Evolutionary conservation across 2,329 filamentous ascomycete species (phyloP), one percentile per base, ranked within the genome.

Genomic region (Alternaria brassicae): DNA sequence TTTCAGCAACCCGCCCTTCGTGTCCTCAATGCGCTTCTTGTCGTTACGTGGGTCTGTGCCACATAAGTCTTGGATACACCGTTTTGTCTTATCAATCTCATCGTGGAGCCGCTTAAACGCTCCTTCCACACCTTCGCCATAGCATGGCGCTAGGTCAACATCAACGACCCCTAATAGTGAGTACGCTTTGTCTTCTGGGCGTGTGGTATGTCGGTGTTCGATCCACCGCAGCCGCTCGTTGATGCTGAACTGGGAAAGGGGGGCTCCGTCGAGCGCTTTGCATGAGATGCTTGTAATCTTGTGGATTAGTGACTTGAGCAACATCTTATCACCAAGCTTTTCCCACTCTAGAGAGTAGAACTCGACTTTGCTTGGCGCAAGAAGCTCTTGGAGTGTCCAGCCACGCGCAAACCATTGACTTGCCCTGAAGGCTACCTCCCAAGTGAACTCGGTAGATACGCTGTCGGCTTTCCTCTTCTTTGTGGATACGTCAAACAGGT

Each of bases 271-370:
- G 0, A 66, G 59, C 27, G 37, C 62, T n/a, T 10, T 9, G 12
- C n/a, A 12, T n/a, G 56, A 36, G 6, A 68, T 65, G 0, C 28
- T 36, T 4, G 58, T 66, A 4, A 58, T 34, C 3, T 68, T 34
- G 7, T 56, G 28, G 2, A 68, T 39, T 32, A 25, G 6, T 10
- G 21, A 1, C 25, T 40, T 28, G 5, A 64, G 41, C 2, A 37
- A 50, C 19, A 6, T 17, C 19, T 52, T 63, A 25, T 56, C 23
- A 34, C 66, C 60, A 41, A 70, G 53, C 37, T 44, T 41, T 2
- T 30, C 6, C 17, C 60, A 51, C 15, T 64, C 55, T n/a, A 3
- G 15, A 1, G 56, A 62, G 52, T 64, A 70, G 52, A 70, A 70
- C 32, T 66, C 36, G 4, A 70, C 64, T 6, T 27, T 1, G 4